Evolutionary conservation across 768 basidiomycete species (phyloP).

Genomic region (Trametes cingulata): DNA sequence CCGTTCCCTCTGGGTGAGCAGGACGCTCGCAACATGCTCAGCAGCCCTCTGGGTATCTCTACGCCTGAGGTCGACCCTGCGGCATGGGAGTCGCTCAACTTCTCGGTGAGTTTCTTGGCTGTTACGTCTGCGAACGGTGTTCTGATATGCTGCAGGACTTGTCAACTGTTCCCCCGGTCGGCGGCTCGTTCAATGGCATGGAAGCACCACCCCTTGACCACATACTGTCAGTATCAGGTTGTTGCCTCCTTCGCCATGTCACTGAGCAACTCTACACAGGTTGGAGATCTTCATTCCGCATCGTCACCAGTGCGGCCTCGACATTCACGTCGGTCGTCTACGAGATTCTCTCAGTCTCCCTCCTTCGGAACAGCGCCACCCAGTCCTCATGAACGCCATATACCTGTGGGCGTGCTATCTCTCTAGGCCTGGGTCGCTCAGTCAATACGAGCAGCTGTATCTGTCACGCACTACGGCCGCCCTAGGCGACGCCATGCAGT

Average conservation of each 20-base stretch:
- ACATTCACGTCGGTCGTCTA: conserved; percentile 65
- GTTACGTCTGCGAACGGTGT: neutral
- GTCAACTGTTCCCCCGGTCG: conserved; percentile 15
- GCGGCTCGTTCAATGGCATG: conserved; percentile 21
- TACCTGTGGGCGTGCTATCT: conserved; percentile 85
- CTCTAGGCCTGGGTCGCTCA: conserved; percentile 68
- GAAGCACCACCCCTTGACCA: conserved; percentile 46
- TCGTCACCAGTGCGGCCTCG: conserved; percentile 72
- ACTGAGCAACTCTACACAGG: conserved; percentile 38
- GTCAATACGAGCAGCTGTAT: conserved; percentile 73
- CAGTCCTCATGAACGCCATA: conserved; percentile 76
- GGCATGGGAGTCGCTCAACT: conserved; percentile 28
- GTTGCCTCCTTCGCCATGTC: conserved; percentile 8
- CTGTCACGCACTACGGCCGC: conserved; percentile 62
- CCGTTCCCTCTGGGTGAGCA: conserved; percentile 39
- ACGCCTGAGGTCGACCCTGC: conserved; percentile 23
- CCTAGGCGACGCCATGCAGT: conserved; percentile 62
- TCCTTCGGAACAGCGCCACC: conserved; percentile 64
- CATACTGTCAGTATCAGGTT: conserved; percentile 54
- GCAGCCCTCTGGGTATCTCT: conserved; percentile 17
- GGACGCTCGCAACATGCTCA: conserved; percentile 10
- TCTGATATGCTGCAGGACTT: conserved; percentile 24
- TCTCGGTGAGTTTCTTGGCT: conserved; percentile 17
- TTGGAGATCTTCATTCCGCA: conserved; percentile 77
- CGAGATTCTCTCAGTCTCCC: conserved; percentile 60